Evolutionary conservation across 805 yeast genomes (phyloP), one percentile per base, ranked within the genome.

Genomic region (Candida nonsorbophila): DNA sequence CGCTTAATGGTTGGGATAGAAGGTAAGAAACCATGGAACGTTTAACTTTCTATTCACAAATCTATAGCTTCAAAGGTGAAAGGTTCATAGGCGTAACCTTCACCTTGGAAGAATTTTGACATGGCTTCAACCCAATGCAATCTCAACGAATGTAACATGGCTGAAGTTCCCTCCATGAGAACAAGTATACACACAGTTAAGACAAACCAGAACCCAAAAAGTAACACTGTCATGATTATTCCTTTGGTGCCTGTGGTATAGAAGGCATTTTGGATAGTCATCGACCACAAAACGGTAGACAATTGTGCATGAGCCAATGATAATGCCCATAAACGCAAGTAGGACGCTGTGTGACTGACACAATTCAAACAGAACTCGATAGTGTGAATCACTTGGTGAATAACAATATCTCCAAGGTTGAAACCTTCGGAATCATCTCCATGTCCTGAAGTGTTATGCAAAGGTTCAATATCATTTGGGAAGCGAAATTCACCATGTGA

Each of bases 161-260:
- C 87, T n/a, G 85, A 78, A 0, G 87, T 81, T 33, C 88, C 88
- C 57, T 81, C 88, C 88, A 81, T 81, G 27, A 78, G 63, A 27
- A 81, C 87, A 49, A 81, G 60, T 23, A 81, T 77, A 42, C 76
- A 69, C 21, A 77, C 79, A 0, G 87, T 79, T 42, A 81, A 62
- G 5, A 72, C 69, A 52, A 81, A 80, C 88, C 88, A 81, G 75
- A 80, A 71, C 17, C 77, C 83, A 58, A 80, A 81, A 31, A 81
- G 54, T 16, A 73, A 51, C 12, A 79, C 76, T 2, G 78, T 71
- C 70, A 70, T 69, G 22, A 74, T 33, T 5, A 76, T 72, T 6
- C 85, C 85, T 12, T 53, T 40, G 16, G 62, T 38, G 0, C 84
- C 84, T 5, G 70, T 62, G 16, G 59, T 48, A 3, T 76, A 74